These are phyloP conservation scores for Volvox africanus DNA, from an alignment of 139 green algal genomes.

Conservation along the genomic window DNA sequence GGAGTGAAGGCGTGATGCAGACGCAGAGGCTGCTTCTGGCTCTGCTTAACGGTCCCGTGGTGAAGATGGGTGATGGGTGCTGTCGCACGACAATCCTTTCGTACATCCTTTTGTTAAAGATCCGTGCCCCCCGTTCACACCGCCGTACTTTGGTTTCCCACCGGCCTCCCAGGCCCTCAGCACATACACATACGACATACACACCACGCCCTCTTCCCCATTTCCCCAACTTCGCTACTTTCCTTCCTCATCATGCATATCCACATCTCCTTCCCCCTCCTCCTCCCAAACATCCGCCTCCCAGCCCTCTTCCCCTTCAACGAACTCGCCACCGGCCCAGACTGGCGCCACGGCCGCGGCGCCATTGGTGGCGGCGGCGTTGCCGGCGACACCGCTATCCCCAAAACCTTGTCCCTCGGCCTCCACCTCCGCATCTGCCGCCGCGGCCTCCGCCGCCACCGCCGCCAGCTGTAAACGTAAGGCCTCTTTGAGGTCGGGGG, in stretches of 20 bases:
- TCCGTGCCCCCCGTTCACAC: too few species aligned
- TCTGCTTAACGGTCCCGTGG: too few species aligned
- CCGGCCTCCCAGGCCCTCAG: not conserved
- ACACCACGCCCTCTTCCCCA: not conserved
- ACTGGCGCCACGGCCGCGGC: not conserved
- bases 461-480: constrained; percentile 39
- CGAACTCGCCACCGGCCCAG: not conserved
- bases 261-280: not conserved
- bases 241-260: not conserved
- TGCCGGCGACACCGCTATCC: not conserved
- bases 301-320: not conserved
- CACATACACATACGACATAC: too few species aligned
- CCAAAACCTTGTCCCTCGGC: not conserved
- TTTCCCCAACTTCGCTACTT: not conserved
- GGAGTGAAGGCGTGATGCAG: too few species aligned
- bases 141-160: not conserved
- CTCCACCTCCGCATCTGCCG: not conserved
- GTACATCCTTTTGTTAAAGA: too few species aligned
- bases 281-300: not conserved
- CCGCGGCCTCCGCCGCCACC: constrained; percentile 2
- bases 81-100: too few species aligned
- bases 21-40: too few species aligned
- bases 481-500: constrained; percentile 5
- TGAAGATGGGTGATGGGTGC: too few species aligned
- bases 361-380: not conserved